Base-by-base conservation (phyloP, 805 yeast species). In the Candida sonorensis region DNA sequence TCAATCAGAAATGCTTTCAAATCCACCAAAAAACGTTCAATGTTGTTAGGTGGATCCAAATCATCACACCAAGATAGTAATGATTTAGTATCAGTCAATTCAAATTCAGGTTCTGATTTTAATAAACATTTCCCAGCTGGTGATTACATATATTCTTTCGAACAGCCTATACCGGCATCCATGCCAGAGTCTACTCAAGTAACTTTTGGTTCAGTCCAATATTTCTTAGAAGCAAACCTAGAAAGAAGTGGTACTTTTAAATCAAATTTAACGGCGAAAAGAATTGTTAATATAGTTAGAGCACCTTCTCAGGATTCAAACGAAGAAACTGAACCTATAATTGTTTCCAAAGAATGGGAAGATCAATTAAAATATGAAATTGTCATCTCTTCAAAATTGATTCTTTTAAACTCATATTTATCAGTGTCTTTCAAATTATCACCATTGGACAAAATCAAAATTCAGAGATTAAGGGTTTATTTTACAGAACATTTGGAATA, bases 241-340 rank as follows among this genome's bases (percentile, higher is more conserved):
- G 85, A 78, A 37, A 68, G 97, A 34, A 64, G 71, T 24, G 97
- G 97, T 10, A 75, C 96, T 2, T 90, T 92, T 66, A 86, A 87
- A 53, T 65, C 86, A 16, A 82, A 81, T 45, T 57, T 92, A 17
- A 49, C 59, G 6, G 92, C 87, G 1, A 65, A 67, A 34, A 53
- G 72, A 23, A 83, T 83, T 1, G 67, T 92, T 2, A 66, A 63
- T 2, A 61, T 92, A 12, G 72, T 92, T 4, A 65, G 98, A 41
- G 69, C 87, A 0, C 88, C 88, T 9, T 67, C 84, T 1, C 87
- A 82, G 36, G 73, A 72, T 23, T 82, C 86, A 25, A 69, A 81
- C 16, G 97, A 92, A 53, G 90, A 83, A 50, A 78, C 81, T 41
- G 98, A 92, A 52, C 97, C 98, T 0, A 90, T 92, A 33, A 83